These are phyloP conservation scores for Calonectria crousiana DNA, from an alignment of 2,329 filamentous ascomycete species.

Conservation along the genomic window DNA sequence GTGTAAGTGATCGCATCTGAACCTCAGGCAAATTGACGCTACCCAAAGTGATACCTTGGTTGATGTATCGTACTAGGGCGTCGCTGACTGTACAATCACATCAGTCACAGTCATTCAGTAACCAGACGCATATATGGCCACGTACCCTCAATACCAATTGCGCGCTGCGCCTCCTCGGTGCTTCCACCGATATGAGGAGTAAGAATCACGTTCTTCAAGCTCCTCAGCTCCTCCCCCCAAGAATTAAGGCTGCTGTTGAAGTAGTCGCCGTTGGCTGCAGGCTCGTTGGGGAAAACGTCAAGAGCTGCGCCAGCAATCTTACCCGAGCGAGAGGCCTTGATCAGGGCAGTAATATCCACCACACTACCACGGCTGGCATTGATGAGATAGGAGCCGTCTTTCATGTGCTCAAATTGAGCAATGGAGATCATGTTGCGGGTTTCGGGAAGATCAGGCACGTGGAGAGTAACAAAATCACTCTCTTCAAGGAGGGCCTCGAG, in stretches of 20 bases:
- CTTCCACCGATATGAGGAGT: slow-evolving; percentile 98
- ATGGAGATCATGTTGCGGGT: slow-evolving; percentile 93
- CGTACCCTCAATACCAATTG: slow-evolving; percentile 88
- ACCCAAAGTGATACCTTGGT: slow-evolving; percentile 90
- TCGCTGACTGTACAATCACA: slow-evolving; percentile 72
- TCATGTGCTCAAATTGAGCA: slow-evolving; percentile 87
- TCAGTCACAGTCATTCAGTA: slow-evolving; percentile 18
- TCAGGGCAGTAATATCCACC: slow-evolving; percentile 91
- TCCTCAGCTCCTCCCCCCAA: slow-evolving; percentile 88
- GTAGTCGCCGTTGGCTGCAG: slow-evolving; percentile 93
- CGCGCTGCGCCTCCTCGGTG: slow-evolving; percentile 96
- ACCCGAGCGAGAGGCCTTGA: slow-evolving; percentile 86
- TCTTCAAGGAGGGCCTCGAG: slow-evolving; percentile 81
- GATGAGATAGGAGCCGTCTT: slow-evolving; percentile 91
- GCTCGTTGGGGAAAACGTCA: slow-evolving; percentile 95
- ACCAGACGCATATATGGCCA: neutral
- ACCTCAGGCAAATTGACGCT: slow-evolving; percentile 99
- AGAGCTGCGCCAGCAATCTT: slow-evolving; percentile 95
- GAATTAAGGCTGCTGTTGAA: slow-evolving; percentile 86
- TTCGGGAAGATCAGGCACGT: slow-evolving; percentile 93
- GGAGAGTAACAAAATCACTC: slow-evolving; percentile 93
- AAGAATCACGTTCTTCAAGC: slow-evolving; percentile 91
- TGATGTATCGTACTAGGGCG: slow-evolving; percentile 92
- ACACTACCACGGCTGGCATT: slow-evolving; percentile 96
- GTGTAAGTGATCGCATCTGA: slow-evolving; percentile 86